Percentiles rank a stretch among this genome's conserved stretches.
phyloP scores from a whole-genome alignment of 768 basidiomycete species.

The Vararia minispora region DNA sequence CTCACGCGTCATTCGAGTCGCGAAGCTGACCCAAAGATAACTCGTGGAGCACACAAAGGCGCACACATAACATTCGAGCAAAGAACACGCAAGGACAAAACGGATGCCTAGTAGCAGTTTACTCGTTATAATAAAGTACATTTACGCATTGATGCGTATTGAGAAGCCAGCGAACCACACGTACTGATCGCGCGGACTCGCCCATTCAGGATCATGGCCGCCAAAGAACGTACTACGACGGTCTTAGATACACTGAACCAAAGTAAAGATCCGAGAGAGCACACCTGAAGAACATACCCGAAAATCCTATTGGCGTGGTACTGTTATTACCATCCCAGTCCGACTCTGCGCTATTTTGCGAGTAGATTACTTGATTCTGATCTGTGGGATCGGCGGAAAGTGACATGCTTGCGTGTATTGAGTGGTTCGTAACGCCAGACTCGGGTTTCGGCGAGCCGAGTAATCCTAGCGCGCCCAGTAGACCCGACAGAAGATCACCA shows the following conservation, averaged over 20 bases:
- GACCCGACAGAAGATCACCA: not conserved
- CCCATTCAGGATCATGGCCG: slow-evolving; percentile 54
- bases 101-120: too few relatives aligned
- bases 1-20: too few relatives aligned
- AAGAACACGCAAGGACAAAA: too few relatives aligned
- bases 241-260: not conserved
- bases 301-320: slow-evolving; percentile 23
- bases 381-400: not conserved
- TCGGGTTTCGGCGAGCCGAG: not conserved
- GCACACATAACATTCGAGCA: too few relatives aligned
- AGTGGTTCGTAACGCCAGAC: too few relatives aligned
- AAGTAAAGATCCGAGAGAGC: not conserved
- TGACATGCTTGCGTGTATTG: too few relatives aligned
- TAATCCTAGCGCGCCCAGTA: not conserved
- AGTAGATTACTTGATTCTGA: not conserved
- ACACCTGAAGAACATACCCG: slow-evolving; percentile 71
- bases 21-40: too few relatives aligned
- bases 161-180: slow-evolving; percentile 66
- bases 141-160: slow-evolving; percentile 27
- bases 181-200: slow-evolving; percentile 65
- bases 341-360: not conserved
- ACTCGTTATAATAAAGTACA: too few relatives aligned
- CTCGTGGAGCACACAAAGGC: too few relatives aligned
- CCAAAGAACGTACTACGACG: slow-evolving; percentile 64
- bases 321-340: slow-evolving; percentile 1